phyloP scores from a whole-genome alignment of 2,329 filamentous ascomycete genomes.

The Huntiella omanensis region DNA sequence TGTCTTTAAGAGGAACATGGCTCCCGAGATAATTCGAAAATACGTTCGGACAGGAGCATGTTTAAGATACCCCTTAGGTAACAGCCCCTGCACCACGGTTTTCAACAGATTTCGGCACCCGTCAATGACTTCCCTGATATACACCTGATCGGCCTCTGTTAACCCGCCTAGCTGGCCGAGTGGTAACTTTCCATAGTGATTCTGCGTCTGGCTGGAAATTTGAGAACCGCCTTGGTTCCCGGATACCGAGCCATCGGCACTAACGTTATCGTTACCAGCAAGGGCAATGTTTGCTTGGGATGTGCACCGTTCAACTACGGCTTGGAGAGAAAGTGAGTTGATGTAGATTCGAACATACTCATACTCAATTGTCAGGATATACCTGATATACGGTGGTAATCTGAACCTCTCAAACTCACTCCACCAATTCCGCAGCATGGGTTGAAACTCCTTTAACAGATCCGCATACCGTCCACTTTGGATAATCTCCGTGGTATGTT shows the following conservation, averaged over 20 bases:
- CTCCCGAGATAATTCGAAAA: slow-evolving; percentile 69
- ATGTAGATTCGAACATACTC: slow-evolving; percentile 90
- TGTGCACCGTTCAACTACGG: slow-evolving; percentile 82
- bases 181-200: slow-evolving; percentile 44
- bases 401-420: slow-evolving; percentile 63
- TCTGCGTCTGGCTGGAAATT: slow-evolving; percentile 44
- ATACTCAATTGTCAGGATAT: slow-evolving; percentile 84
- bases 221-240: slow-evolving; percentile 19
- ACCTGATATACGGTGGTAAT: slow-evolving; percentile 43
- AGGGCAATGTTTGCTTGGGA: slow-evolving; percentile 36
- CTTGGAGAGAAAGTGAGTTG: slow-evolving; percentile 84
- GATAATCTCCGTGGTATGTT: slow-evolving; percentile 77
- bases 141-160: slow-evolving; percentile 48
- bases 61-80: slow-evolving; percentile 58
- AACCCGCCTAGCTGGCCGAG: slow-evolving; percentile 46
- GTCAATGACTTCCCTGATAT: slow-evolving; percentile 58
- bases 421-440: slow-evolving; percentile 61
- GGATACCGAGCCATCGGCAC: slow-evolving; percentile 15
- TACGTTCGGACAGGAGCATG: slow-evolving; percentile 72
- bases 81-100: slow-evolving; percentile 57
- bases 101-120: slow-evolving; percentile 59
- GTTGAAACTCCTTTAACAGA: slow-evolving; percentile 63
- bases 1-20: slow-evolving; percentile 70
- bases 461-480: slow-evolving; percentile 69
- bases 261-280: slow-evolving; percentile 15